A percentile compares a stretch with the other conserved stretches of the same genome.
These are phyloP conservation scores for Hyaloscypha variabilis DNA, from an alignment of 495 filamentous ascomycete species.

Conservation along the genomic window DNA sequence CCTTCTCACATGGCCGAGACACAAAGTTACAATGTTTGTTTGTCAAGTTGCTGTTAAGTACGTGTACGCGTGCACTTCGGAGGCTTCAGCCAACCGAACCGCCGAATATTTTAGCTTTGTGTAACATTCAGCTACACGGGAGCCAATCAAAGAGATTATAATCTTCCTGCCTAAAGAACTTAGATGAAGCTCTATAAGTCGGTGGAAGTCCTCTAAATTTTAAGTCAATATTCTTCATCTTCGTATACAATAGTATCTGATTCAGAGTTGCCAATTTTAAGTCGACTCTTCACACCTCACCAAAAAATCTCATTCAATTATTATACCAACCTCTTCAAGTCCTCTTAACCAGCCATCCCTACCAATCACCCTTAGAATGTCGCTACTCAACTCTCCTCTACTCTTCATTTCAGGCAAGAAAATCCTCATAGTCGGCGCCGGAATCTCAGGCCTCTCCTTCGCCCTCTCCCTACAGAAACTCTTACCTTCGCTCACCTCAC, in stretches of 20 bases:
- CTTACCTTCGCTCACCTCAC: slow-evolving; percentile 13
- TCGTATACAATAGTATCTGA: too few relatives aligned
- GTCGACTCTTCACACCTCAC: too few relatives aligned
- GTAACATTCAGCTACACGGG: neutral
- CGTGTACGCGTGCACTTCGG: too few relatives aligned
- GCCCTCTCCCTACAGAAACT: slow-evolving; percentile 36
- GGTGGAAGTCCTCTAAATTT: neutral
- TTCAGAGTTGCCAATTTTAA: too few relatives aligned
- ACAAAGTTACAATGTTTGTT: too few relatives aligned
- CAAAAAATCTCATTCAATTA: too few relatives aligned
- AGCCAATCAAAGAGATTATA: neutral
- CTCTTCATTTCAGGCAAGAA: slow-evolving; percentile 36
- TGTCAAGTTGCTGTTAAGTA: too few relatives aligned
- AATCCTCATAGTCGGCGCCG: slow-evolving; percentile 40
- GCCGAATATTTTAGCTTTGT: neutral
- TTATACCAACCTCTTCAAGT: too few relatives aligned
- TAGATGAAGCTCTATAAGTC: neutral
- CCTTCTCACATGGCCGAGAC: too few relatives aligned
- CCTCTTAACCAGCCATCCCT: too few relatives aligned
- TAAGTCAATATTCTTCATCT: neutral
- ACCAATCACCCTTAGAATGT: too few relatives aligned
- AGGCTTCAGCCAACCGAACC: neutral
- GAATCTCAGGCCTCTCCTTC: slow-evolving; percentile 40
- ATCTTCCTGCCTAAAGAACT: neutral
- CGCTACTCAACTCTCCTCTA: neutral